phyloP scores from a whole-genome alignment of 257 asterid species.

The Fraxinus pennsylvanica region DNA sequence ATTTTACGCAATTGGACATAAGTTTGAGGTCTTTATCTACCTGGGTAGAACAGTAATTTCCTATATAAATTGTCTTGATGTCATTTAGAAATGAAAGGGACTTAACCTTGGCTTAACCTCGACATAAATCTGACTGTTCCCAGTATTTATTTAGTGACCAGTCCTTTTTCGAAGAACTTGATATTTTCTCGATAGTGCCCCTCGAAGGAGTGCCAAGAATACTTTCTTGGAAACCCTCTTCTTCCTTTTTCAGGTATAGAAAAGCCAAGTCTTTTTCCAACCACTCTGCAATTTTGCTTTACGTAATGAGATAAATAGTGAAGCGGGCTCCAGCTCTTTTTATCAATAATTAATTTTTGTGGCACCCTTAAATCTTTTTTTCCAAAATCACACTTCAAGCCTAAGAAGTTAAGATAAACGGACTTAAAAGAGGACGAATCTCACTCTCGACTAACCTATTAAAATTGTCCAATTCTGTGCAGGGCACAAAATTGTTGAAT shows the following conservation, averaged over 20 bases:
- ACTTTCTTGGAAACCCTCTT: slow-evolving; percentile 24
- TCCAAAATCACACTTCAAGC: neutral
- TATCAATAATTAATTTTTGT: neutral
- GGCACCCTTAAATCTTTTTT: neutral
- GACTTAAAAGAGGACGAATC: neutral
- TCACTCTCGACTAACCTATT: neutral
- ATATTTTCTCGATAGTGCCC: slow-evolving; percentile 26
- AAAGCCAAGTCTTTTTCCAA: slow-evolving; percentile 33
- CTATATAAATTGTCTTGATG: neutral
- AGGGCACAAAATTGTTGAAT: neutral
- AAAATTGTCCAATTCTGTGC: too few species aligned
- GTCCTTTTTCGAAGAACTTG: slow-evolving; percentile 24
- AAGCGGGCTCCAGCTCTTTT: slow-evolving; percentile 16
- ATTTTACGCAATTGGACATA: neutral
- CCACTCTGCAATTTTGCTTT: slow-evolving; percentile 32
- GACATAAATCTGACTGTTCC: slow-evolving; percentile 31
- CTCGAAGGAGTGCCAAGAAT: slow-evolving; percentile 37
- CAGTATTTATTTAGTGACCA: slow-evolving; percentile 22
- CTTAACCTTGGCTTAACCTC: slow-evolving; percentile 31
- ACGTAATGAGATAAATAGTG: neutral
- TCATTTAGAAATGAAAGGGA: slow-evolving; percentile 35
- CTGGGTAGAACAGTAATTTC: slow-evolving; percentile 28
- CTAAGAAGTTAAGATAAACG: too few species aligned
- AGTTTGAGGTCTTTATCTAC: slow-evolving; percentile 15
- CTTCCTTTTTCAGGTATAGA: slow-evolving; percentile 14